Conservation (phyloP, 2,329 filamentous ascomycete species). For the Ophiostoma perfectum region DNA sequence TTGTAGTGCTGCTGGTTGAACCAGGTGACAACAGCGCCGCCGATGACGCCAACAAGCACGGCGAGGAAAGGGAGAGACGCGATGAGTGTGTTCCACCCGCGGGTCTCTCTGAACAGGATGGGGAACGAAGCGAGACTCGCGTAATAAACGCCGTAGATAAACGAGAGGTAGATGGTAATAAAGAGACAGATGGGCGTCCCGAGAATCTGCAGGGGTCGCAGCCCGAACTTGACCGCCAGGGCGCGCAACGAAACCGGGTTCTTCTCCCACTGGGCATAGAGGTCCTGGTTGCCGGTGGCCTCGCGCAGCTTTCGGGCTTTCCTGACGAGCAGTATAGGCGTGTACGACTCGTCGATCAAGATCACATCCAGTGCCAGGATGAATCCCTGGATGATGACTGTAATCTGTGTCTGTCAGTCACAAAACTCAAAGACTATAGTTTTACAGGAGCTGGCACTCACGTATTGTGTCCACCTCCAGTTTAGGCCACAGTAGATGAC, state of each 20-base stretch:
- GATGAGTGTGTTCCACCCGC: not conserved
- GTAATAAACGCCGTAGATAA: not conserved
- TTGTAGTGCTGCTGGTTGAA: not conserved
- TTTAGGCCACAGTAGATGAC: not conserved
- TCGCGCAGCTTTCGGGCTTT: conserved; percentile 16
- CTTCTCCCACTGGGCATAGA: conserved; percentile 19
- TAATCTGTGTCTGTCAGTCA: not conserved
- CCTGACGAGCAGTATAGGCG: conserved; percentile 9
- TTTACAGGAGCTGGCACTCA: not conserved
- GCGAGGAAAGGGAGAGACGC: not conserved
- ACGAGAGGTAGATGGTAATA: not conserved
- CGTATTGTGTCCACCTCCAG: conserved; percentile 6
- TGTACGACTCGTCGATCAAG: conserved; percentile 19
- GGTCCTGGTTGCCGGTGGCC: conserved; percentile 10
- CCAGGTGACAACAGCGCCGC: not conserved
- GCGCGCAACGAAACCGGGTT: conserved; percentile 13
- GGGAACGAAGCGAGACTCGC: not conserved
- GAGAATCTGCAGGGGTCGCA: conserved; percentile 16
- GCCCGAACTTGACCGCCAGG: conserved; percentile 17
- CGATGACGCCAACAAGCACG: not conserved
- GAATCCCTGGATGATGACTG: not conserved
- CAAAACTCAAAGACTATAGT: not conserved
- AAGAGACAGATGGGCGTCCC: conserved; percentile 6
- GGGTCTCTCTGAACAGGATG: not conserved
- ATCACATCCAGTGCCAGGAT: conserved; percentile 12